Evolutionary conservation across 768 basidiomycete genomes (phyloP), one percentile per base, ranked within the genome.

Genomic region (Kwoniella sp.): DNA sequence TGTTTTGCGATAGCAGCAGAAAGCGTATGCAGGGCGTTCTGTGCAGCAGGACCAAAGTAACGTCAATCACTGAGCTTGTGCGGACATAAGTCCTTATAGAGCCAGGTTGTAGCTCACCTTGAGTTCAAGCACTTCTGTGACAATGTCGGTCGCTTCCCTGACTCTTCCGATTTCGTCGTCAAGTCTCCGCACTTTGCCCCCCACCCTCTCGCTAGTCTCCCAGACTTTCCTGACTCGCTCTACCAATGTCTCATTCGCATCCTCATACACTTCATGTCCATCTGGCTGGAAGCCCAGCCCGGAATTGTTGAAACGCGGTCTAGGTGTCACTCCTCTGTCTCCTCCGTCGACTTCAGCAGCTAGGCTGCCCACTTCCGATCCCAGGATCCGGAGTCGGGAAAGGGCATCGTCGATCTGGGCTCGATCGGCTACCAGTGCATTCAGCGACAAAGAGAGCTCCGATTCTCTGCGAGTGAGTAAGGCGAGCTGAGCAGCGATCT

Each of bases 111-210:
- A 3, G 77, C 75, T 60, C 67, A 91, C 93, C 86, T 96, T 97
- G 23, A 99, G 86, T 66, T 98, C 96, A 83, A 96, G 90, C 45
- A 97, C 92, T 76, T 93, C 91, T 4, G 87, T 88, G 11, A 98
- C 91, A 56, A 91, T 86, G 64, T 98, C 96, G n/a, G 86, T 87
- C 15, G 93, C 91, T 78, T 92, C 90, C 22, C 88, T 85, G 20
- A 99, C 90, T 60, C 92, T 85, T 20, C 87, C 85, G 88, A 98
- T 94, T 82, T 98, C 93, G 77, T 92, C 89, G 77, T 99, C 96
- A 50, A 99, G 84, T 4, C 86, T 85, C 29, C 90, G 85, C 25
- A 99, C 96, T 55, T 89, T 88, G 31, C 92, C 90, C n/a, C 94
- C 92, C 8, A 99, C 90, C 54, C 94, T 84, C 73, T 93, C 88